Evolutionary conservation across 1,284 basidiomycete genomes (phyloP).

Genomic region (Trichosporon faecale): DNA sequence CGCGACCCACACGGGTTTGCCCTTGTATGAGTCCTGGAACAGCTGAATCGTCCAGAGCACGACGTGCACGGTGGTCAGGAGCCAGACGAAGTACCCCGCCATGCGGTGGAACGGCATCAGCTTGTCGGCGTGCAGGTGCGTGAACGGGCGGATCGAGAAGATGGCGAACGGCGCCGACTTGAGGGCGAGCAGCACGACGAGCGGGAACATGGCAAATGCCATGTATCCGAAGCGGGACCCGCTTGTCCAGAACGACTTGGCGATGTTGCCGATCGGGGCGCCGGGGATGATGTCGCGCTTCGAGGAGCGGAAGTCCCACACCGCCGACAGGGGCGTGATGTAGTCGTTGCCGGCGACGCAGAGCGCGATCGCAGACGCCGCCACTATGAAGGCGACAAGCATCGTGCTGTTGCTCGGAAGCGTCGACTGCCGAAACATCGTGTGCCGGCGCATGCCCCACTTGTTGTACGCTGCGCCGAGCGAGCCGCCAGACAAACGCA

Average conservation of each 20-base stretch:
- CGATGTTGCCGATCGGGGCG: constrained; percentile 54
- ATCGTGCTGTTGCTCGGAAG: constrained; percentile 65
- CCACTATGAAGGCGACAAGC: constrained; percentile 55
- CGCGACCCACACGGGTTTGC: constrained; percentile 60
- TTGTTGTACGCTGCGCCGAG: constrained; percentile 40
- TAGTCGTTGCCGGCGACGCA: constrained; percentile 70
- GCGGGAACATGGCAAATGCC: constrained; percentile 72
- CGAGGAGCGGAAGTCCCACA: constrained; percentile 53
- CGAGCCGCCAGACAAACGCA: constrained; percentile 40
- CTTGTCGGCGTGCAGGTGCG: constrained; percentile 73
- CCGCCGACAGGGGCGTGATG: constrained; percentile 59
- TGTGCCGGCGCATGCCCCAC: constrained; percentile 40
- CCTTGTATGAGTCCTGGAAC: constrained; percentile 58
- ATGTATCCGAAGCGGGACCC: constrained; percentile 71
- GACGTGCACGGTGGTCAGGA: constrained; percentile 66
- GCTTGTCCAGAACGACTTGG: constrained; percentile 73
- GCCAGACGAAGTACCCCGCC: constrained; percentile 70
- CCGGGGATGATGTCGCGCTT: constrained; percentile 39
- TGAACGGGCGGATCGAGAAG: constrained; percentile 66
- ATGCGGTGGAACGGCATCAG: constrained; percentile 69
- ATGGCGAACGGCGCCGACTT: constrained; percentile 78
- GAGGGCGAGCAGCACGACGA: constrained; percentile 72
- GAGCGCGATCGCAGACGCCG: constrained; percentile 55
- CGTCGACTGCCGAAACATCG: constrained; percentile 54
- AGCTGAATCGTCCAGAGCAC: constrained; percentile 74